Evolutionary conservation across 1,284 basidiomycete species (phyloP), one percentile per base, ranked within the genome.

Genomic region (Tilletia walkeri): DNA sequence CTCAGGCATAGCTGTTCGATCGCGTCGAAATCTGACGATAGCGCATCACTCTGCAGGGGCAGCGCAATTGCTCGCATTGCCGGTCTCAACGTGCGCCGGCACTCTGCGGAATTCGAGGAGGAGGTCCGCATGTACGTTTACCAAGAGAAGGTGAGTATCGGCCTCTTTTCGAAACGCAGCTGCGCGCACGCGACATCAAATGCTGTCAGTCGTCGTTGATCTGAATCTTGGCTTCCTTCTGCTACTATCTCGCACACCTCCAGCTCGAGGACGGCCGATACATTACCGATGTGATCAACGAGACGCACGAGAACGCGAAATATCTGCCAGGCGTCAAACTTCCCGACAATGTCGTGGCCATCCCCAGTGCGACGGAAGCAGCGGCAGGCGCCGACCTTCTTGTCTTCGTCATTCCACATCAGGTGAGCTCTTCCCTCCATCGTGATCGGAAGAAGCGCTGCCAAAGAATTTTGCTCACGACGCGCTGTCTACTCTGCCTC

Each of bases 41-140:
- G 20, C 41, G 9, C 14, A 9, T n/a, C 24, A 5, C 3, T 18
- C 18, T 24, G 12, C 56, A 67, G 87, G 87, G 88, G 87, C 1
- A 86, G 86, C 5, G 87, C 87, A 2, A 86, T 88, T 63, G 88
- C 88, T 30, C 86, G 86, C 73, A 87, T 89, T 68, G 87, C 87
- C 9, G 84, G 82, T 77, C 24, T 48, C 76, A 88, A 88, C 75
- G 84, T 86, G 3, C 82, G 79, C 53, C 79, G 81, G 65, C 82
- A 86, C 69, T 75, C 85, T 6, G 85, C 87, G 67, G 65, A 73
- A 36, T 83, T 83, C 54, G 73, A 82, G 36, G 53, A 59, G 24
- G 68, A 75, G 39, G 80, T 83, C 41, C 72, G 74, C 66, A 83
- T 81, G 80, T 80, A 80, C 72, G 79, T 81, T 48, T 76, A 77